These are phyloP conservation scores for Thalassiosira hispida DNA, from an alignment of 352 stramenopile genomes.

Conservation along the genomic window DNA sequence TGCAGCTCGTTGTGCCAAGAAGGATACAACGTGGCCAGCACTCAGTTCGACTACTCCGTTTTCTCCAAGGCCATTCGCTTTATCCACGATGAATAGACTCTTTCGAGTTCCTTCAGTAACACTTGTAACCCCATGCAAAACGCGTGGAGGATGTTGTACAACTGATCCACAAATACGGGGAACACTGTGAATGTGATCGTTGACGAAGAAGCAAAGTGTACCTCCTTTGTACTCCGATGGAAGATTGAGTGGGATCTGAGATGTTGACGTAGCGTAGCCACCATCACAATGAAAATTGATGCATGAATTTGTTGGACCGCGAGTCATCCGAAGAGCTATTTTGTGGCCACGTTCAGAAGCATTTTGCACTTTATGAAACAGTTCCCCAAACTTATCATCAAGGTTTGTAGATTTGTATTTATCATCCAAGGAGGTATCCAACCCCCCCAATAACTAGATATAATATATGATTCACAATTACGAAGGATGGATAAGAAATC, in stretches of 20 bases:
- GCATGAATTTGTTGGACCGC: conserved; percentile 40
- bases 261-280: conserved; percentile 22
- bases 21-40: conserved; percentile 1
- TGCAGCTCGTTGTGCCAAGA: conserved; percentile 14
- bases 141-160: conserved; percentile 26
- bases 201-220: conserved; percentile 39
- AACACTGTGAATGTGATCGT: conserved; percentile 33
- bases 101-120: conserved; percentile 32
- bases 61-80: conserved; percentile 15
- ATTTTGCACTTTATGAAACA: not conserved
- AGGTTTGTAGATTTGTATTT: conserved; percentile 12
- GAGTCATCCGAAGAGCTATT: conserved; percentile 40
- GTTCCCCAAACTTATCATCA: not conserved
- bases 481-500: too few relatives aligned
- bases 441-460: not conserved
- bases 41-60: conserved; percentile 18
- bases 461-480: not conserved
- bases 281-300: conserved; percentile 54
- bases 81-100: conserved; percentile 31
- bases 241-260: conserved; percentile 47
- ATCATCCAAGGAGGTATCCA: not conserved
- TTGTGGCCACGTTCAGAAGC: not conserved
- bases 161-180: conserved; percentile 33
- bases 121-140: conserved; percentile 44
- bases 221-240: conserved; percentile 43